Evolutionary conservation across 1,284 basidiomycete species (phyloP).

Genomic region (Leccinum angustisporum): DNA sequence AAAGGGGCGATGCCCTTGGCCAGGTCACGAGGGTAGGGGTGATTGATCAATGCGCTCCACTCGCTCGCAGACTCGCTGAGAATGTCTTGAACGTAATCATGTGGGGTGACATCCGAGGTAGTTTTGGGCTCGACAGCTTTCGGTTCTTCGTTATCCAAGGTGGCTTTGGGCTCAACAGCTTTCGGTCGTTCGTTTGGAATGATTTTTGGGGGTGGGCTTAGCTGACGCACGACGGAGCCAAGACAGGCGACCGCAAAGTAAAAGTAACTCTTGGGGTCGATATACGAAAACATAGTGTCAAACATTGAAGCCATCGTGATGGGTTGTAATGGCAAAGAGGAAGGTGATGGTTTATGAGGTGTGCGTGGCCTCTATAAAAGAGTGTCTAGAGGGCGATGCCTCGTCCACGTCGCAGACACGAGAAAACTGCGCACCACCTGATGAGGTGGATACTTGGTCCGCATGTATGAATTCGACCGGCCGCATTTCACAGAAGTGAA

Average conservation of each 20-base stretch:
- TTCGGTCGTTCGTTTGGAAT: not conserved
- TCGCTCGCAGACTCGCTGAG: not conserved
- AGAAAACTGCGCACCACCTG: not conserved
- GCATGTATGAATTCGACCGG: not conserved
- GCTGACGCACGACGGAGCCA: not conserved
- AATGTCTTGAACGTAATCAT: constrained; percentile 1
- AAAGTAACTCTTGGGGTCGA: not conserved
- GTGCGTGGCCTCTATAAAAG: not conserved
- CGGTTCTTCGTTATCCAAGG: not conserved
- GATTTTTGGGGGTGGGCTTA: not conserved
- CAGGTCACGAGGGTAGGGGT: constrained; percentile 1
- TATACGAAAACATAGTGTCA: not conserved
- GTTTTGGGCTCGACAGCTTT: not conserved
- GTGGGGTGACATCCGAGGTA: not conserved
- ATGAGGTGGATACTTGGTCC: not conserved
- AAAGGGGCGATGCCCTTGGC: constrained; percentile 5
- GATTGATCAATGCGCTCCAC: not conserved
- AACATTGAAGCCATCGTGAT: not conserved
- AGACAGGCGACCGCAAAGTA: not conserved
- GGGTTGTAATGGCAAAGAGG: not conserved
- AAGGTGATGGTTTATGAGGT: not conserved
- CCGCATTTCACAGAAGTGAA: not conserved
- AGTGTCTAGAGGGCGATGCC: not conserved
- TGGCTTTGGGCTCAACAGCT: not conserved
- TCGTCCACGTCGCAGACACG: not conserved